Evolutionary conservation across 129 eudicot genomes (phyloP), one percentile per base, ranked within the genome.

Genomic region (Arctium lappa): DNA sequence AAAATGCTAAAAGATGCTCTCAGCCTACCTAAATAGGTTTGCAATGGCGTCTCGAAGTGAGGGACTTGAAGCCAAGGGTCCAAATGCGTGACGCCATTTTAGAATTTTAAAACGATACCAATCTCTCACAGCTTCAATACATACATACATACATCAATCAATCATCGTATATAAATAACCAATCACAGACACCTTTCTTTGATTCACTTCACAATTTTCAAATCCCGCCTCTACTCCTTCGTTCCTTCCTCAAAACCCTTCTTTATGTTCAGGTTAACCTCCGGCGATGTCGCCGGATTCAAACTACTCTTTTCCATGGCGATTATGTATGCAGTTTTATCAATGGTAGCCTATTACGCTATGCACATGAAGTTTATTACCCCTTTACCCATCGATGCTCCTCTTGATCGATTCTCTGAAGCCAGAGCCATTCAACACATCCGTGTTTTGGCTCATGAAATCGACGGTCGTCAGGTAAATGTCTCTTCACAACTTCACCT

Each of bases 351-450:
- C 0, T 89, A 93, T 89, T 89, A 90, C 82, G 91, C 86, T 32
- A 66, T 90, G 73, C 94, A 93, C 83, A 83, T 93, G 95, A 95
- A 92, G 87, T 93, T 95, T 85, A 77, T 95, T n/a, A 86, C 84
- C 29, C 99, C 99, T 4, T 87, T 95, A 75, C 88, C 86, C 3
- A 7, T 83, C 34, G 97, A 95, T 84, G 95, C 99, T n/a, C 99
- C 99, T 5, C 80, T 84, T 0, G 91, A 93, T 79, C 90, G 93
- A 6, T 96, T 96, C 75, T 96, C 98, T 0, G 99, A 96, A 79
- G 99, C 94, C 6, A 86, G 98, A 85, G 99, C 98, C 9, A 27
- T 96, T 71, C 86, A 93, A 39, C 99, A 96, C 72, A 86, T 96
- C 65, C 88, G 91, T 37, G 97, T 96, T 11, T 82, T 96, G 80